Evolutionary conservation across 1,284 basidiomycete genomes (phyloP), one percentile per base, ranked within the genome.

Genomic region (Cerioporus squamosus): DNA sequence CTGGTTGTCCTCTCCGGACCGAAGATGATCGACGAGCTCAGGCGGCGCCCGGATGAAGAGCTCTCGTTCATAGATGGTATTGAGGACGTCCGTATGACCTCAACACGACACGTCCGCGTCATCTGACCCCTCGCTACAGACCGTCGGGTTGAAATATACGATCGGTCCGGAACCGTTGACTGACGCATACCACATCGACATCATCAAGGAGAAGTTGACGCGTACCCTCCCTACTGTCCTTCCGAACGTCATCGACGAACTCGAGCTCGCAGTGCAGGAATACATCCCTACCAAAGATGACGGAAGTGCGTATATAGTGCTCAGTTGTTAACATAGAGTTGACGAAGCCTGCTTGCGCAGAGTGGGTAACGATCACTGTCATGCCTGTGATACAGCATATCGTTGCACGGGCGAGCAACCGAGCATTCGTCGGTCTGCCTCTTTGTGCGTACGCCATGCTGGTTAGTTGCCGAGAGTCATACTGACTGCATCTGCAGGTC

Each of bases 351-450:
- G 26, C 26, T 29, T 29, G 26, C 26, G 9, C 50, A 71, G 71
- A 67, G 14, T 72, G 71, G 70, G 44, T 54, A 2, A 50, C 46
- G 0, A 57, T 67, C 0, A 51, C 40, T 6, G 62, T 57, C 2
- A 23, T 66, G 44, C 20, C 49, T 7, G 46, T 55, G 17, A 64
- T 70, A 52, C 62, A 58, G 24, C 51, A 68, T 20, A 59, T 73
- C 22, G 61, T 70, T 12, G 64, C 66, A 5, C 57, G 70, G 3
- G 62, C 57, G 10, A 70, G 65, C 56, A 68, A 66, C 44, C 66
- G 72, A 6, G 58, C 69, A 6, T 73, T 73, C 44, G 68, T 73
- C 18, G 72, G 70, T 1, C 52, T 68, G 5, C 66, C 70, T n/a
- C 24, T 62, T 0, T 73, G 72, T 72, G 26, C 26, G 26, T 29